Base-by-base conservation (phyloP, 495 filamentous ascomycete species). In the Lasiosphaeriaceae sp. region DNA sequence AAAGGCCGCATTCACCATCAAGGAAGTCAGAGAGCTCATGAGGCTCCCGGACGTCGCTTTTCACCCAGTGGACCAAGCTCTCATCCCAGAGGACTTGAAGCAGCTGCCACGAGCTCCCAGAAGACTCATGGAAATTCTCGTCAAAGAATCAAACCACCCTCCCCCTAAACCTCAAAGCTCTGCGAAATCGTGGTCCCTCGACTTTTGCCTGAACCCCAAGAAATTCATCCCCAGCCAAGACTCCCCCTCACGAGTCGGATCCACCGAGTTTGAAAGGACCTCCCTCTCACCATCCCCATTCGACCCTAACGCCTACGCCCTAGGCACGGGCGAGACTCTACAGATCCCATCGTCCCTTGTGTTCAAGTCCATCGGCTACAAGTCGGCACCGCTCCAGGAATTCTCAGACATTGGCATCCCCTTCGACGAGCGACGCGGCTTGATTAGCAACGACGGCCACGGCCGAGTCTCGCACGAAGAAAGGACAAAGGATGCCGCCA, bases 311-410 rank as follows among this genome's bases (percentile, higher is more conserved):
- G 84, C 87, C 2, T 73, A 79, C 50, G 81, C 84, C 7, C 63
- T 77, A 31, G 68, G 76, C 5, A 80, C 80, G 1, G 72, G 67
- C 2, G 68, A 80, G 39, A 68, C 48, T 3, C 46, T 73, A 14
- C 59, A 62, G 3, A 55, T 88, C 3, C 76, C 80, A 2, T 81
- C 90, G 4, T 77, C 82, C 11, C 62, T 92, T 3, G 92, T 88
- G 41, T 96, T 98, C 72, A 84, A 91, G 31, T 93, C 89, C 47
- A 93, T 98, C 49, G 94, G 94, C 7, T 98, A 98, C 74, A 89
- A 89, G 55, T 90, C 90, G 1, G 80, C 85, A 19, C 76, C 89
- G 0, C 71, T 97, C 11, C 82, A 85, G 1, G 92, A 90, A 2
- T 86, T 97, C 56, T 66, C 79, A 7, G 82, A 90, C n/a, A 70